Evolutionary conservation across 1,284 basidiomycete species (phyloP), one percentile per base, ranked within the genome.

Genomic region (Apiotrichum akiyoshidainum): DNA sequence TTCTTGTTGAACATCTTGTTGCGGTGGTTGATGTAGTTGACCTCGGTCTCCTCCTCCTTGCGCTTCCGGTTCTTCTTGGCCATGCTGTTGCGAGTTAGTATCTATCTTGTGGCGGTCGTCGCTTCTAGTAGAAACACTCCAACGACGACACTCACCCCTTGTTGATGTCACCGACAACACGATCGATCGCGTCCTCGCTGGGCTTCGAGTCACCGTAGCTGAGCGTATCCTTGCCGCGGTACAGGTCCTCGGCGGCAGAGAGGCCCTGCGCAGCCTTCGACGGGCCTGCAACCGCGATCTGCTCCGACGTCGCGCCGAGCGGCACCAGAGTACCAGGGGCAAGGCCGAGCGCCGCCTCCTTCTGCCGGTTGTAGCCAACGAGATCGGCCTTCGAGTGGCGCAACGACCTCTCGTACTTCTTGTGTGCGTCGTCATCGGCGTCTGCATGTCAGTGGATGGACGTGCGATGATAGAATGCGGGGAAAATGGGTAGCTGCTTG

Each of bases 1-100:
- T 97, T 99, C 81, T 94, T 94, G 86, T 98, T 99, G 84, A 98
- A 99, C 54, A 95, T 91, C 70, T 91, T 87, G 81, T 99, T 99
- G 76, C 88, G 87, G 76, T 97, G 92, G 82, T 99, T 99, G 85
- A 99, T 99, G 75, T 99, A 99, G 14, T 92, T 98, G 77, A 99
- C 90, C 67, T 95, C 93, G 73, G 82, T 81, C 59, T 92, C 84
- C 77, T 92, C 90, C 65, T 93, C 68, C 61, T 69, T 71, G 55
- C 69, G 68, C 65, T 72, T 72, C 21, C 26, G 39, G 55, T 68
- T 67, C 65, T 72, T 72, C 21, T 33, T 44, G 9, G 56, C 44
- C 41, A 61, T 42, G 50, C 59, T 54, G 14, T 17, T 10, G n/a
- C 2, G 21, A 51, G 42, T 13, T 19, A 41, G n/a, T 14, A 7